Evolutionary conservation across 106 monocot genomes (phyloP), one percentile per base, ranked within the genome.

Genomic region (Allium sativum): DNA sequence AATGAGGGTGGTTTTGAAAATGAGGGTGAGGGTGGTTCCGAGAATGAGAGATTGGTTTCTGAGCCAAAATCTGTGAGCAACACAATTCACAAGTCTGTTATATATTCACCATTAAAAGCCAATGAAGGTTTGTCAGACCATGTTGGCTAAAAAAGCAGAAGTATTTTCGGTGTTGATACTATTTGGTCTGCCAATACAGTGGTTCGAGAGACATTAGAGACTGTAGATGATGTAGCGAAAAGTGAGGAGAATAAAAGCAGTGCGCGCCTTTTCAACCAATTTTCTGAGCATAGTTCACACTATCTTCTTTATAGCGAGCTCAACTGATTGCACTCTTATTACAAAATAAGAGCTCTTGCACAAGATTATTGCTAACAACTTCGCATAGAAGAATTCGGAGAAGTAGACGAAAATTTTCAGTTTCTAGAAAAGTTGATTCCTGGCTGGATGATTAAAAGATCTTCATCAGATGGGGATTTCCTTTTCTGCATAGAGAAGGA

Each of bases 321-420:
- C 90, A 8, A 65, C 46, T 18, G 72, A 81, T 40, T 62, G 77
- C 56, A 66, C 77, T 42, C 55, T 75, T 1, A 81, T 95, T 54
- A 95, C 94, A 43, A 95, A 84, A 51, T 73, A 84, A 72, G 90
- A 95, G 72, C 90, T 95, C 58, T 64, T 90, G 40, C 90, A 95
- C 84, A 86, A 95, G 69, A 90, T 95, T 61, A 59, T 95, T 40
- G 74, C n/a, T n/a, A 72, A 79, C 58, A 82, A 95, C 55, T 84
- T 78, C 40, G 86, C 18, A 77, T 90, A 20, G 95, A 87, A 31
- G 86, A 95, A 47, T 70, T 77, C 61, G 61, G 95, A 55, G 88
- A 85, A 74, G 72, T 80, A 47, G 93, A 93, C 61, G 82, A 88
- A 65, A 88, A 85, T 68, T 67, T 93, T 65, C 19, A 51, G 14